These are phyloP conservation scores for Zymoseptoria brevis DNA, from an alignment of 2,329 filamentous ascomycete species.

Conservation along the genomic window DNA sequence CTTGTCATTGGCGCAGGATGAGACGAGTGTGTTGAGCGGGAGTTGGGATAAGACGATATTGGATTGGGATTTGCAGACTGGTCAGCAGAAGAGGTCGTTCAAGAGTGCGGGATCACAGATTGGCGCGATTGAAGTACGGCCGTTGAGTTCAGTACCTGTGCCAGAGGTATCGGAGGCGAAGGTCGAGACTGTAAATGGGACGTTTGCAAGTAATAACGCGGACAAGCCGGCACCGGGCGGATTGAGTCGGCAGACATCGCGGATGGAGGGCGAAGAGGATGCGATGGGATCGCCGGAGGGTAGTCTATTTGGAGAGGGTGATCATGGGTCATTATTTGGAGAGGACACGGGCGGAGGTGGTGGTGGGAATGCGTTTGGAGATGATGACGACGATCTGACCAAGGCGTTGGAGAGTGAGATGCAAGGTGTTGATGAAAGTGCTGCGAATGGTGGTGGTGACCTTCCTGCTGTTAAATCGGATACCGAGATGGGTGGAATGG, in stretches of 20 bases:
- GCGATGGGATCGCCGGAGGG: conserved; percentile 60
- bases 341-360: conserved; percentile 48
- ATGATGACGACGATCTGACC: conserved; percentile 79
- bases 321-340: conserved; percentile 70
- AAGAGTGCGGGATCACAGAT: conserved; percentile 75
- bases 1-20: conserved; percentile 71
- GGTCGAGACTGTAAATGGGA: conserved; percentile 50
- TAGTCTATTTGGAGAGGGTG: conserved; percentile 75
- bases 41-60: conserved; percentile 94
- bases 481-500: conserved; percentile 40
- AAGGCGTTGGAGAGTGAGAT: conserved; percentile 56
- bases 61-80: conserved; percentile 92
- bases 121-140: conserved; percentile 77
- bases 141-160: conserved; percentile 65
- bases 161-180: conserved; percentile 63
- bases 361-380: conserved; percentile 55
- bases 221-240: conserved; percentile 44
- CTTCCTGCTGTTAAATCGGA: conserved; percentile 12
- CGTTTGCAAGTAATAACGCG: conserved; percentile 67
- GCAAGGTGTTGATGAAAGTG: conserved; percentile 31
- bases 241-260: conserved; percentile 12
- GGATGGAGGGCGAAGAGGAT: conserved; percentile 44
- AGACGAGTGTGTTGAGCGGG: conserved; percentile 79
- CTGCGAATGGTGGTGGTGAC: conserved; percentile 15
- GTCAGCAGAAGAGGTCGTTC: conserved; percentile 66